Base-by-base conservation (phyloP, 2,329 filamentous ascomycete species). In the Metarhizium humberi region DNA sequence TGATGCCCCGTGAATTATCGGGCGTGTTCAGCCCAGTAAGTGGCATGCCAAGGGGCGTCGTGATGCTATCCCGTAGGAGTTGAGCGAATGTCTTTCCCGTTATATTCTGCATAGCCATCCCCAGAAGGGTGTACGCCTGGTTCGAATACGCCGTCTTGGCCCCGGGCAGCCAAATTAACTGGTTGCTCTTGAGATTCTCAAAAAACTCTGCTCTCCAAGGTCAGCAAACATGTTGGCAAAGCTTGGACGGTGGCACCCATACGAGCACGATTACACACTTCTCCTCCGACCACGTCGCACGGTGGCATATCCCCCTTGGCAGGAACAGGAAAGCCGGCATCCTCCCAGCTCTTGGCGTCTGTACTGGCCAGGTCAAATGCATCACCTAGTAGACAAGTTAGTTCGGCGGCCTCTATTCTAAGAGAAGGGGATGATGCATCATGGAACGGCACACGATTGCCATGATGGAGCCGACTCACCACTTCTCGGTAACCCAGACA, bases 401-500 rank as follows among this genome's bases (percentile, higher is more conserved):
- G 4, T 25, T 25, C 25, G 1, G 4, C 25, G 3, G 0, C 25
- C 25, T 25, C 1, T 25, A 25, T 25, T 25, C 6, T 45, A 4
- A 2, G n/a, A 20, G 5, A 20, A 13, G 16, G 13, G 10, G 30
- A 25, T 25, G 25, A 25, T 25, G 4, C 4, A 25, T 25, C 25
- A 25, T 25, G 25, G 25, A 25, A 25, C 25, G 25, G 3, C 25
- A 25, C 25, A 25, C 3, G 25, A 4, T 25, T 25, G 25, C 3
- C 25, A 25, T 25, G 25, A 25, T 25, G 32, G 25, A 40, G 20
- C 11, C 10, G 34, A 38, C 60, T 36, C 6, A 61, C 60, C 58
- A 34, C 61, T 59, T 18, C 56, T 50, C 6, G 54, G 52, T 10
- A 62, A n/a, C 2, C 59, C 59, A 25, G 58, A 54, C 2, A 61